Evolutionary conservation across 345 rosid species (phyloP), one percentile per base, ranked within the genome.

Genomic region (Acer yangbiense): DNA sequence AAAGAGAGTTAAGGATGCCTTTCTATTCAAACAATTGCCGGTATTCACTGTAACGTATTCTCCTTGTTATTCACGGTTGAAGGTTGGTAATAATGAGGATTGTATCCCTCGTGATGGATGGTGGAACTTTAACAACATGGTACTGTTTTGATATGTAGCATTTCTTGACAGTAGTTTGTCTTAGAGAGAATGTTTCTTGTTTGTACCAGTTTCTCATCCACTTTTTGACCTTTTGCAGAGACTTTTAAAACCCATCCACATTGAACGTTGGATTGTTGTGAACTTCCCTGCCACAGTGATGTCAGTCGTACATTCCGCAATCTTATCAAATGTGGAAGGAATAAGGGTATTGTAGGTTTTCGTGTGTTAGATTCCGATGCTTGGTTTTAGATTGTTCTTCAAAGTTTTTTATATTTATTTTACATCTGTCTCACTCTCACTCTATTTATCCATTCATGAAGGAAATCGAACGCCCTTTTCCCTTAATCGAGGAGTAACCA

Each of bases 121-220:
- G 62, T 95, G 98, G 97, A 93, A 91, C 87, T 93, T 92, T 82
- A 95, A 93, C 73, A 87, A 85, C 69, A 93, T 91, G 98, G 98
- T 92, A 75, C 75, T 78, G 27, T 48, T 55, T 72, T 74, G 60
- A 4, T 77, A 18, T 1, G 25, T n/a, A n/a, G n/a, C n/a, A n/a
- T n/a, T n/a, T n/a, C n/a, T n/a, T n/a, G n/a, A n/a, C n/a, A n/a
- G n/a, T 71, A 5, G 39, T 50, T 54, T 3, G 27, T 65, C 7
- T 29, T 16, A 11, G 5, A 29, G 61, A 65, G 25, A 3, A 41
- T 23, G 46, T 46, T 4, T 62, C 66, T 58, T n/a, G n/a, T n/a
- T n/a, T n/a, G n/a, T n/a, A n/a, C n/a, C n/a, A n/a, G n/a, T n/a
- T n/a, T n/a, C n/a, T n/a, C n/a, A n/a, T n/a, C n/a, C n/a, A n/a